phyloP scores from a whole-genome alignment of 1,139 yeast genomes.

The Nakaseomyces nivariensis region DNA sequence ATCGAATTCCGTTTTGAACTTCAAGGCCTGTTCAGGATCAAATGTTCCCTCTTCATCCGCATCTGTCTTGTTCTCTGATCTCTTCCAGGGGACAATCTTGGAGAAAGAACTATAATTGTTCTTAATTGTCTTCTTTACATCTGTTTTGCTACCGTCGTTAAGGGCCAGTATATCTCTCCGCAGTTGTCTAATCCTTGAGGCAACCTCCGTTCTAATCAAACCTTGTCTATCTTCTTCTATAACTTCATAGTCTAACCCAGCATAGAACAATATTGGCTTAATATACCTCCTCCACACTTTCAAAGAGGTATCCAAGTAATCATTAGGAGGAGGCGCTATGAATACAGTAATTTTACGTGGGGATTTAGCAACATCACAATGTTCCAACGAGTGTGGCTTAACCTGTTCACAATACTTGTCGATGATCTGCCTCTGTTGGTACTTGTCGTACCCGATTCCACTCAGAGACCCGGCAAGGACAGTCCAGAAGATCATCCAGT shows the following conservation, averaged over 20 bases:
- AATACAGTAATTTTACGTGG: constrained; percentile 77
- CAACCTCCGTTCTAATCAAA: constrained; percentile 70
- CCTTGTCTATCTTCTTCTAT: constrained; percentile 73
- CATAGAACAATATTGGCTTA: constrained; percentile 79
- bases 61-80: not conserved
- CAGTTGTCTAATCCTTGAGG: constrained; percentile 66
- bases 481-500: constrained; percentile 87
- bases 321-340: constrained; percentile 94
- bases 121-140: too few relatives aligned
- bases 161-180: constrained; percentile 37
- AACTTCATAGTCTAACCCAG: constrained; percentile 79
- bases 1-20: constrained; percentile 38
- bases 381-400: constrained; percentile 38
- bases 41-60: constrained; percentile 2
- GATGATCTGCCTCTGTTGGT: constrained; percentile 58
- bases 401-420: constrained; percentile 58
- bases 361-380: constrained; percentile 38
- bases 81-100: not conserved
- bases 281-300: constrained; percentile 67
- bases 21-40: constrained; percentile 18
- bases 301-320: constrained; percentile 68
- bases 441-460: constrained; percentile 68
- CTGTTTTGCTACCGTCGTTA: too few relatives aligned
- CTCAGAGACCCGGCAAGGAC: constrained; percentile 59
- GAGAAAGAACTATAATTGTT: not conserved